A percentile compares a stretch with the other conserved stretches of the same genome.
Evolutionary conservation across 2,329 filamentous ascomycete genomes (phyloP).

Genomic region (Nemania sp.): DNA sequence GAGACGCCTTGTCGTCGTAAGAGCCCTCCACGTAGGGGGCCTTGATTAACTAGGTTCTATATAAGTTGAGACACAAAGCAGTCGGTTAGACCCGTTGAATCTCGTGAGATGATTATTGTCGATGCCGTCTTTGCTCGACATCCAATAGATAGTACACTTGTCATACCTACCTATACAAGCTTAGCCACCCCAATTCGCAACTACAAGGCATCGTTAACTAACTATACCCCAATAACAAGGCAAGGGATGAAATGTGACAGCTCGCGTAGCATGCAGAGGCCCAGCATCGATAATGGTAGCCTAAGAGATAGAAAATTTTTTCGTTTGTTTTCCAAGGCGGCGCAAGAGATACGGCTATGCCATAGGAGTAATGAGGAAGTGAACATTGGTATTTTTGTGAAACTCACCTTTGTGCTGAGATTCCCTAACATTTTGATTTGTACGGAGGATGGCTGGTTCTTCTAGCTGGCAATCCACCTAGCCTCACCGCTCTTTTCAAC

Average conservation of each 20-base stretch:
- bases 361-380: too few relatives aligned
- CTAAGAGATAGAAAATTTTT: too few relatives aligned
- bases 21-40: not conserved
- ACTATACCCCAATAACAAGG: not conserved
- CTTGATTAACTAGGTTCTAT: not conserved
- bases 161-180: slow-evolving; percentile 1
- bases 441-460: slow-evolving; percentile 18
- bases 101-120: not conserved
- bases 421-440: slow-evolving; percentile 24
- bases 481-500: slow-evolving; percentile 40
- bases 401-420: slow-evolving; percentile 13
- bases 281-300: too few relatives aligned
- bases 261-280: slow-evolving; percentile 1
- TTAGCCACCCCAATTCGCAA: not conserved
- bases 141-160: not conserved
- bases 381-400: slow-evolving; percentile 11
- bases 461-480: slow-evolving; percentile 6
- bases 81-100: not conserved
- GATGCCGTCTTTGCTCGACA: not conserved
- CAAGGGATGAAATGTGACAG: slow-evolving; percentile 2
- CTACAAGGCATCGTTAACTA: slow-evolving; percentile 16
- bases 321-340: not conserved
- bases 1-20: slow-evolving; percentile 4
- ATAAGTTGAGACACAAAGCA: slow-evolving; percentile 9
- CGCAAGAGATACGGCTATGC: too few relatives aligned